Conservation (phyloP, 2,329 filamentous ascomycete species). For the Sporothrix inflata region DNA sequence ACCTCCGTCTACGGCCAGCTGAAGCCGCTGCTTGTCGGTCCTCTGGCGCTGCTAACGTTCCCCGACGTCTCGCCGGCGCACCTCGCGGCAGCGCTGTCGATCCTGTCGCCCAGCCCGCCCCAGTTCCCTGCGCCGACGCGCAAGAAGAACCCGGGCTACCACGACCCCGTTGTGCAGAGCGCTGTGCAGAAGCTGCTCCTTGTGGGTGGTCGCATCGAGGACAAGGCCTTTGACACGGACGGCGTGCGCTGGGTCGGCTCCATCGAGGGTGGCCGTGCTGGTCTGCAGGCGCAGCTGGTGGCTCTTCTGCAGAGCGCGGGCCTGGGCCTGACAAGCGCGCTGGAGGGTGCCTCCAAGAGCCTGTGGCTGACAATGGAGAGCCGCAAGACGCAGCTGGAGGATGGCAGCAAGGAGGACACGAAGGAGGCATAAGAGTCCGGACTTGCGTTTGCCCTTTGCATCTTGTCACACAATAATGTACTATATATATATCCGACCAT, state of each 20-base stretch:
- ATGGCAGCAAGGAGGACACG: constrained; percentile 52
- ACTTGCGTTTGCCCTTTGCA: neutral
- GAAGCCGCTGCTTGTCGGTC: constrained; percentile 77
- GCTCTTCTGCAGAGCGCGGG: constrained; percentile 79
- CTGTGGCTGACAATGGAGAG: constrained; percentile 89
- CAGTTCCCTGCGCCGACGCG: constrained; percentile 78
- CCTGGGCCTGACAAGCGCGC: constrained; percentile 71
- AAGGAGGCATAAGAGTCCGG: neutral
- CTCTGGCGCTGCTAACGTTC: constrained; percentile 77
- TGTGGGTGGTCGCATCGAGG: constrained; percentile 84
- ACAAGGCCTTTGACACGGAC: constrained; percentile 76
- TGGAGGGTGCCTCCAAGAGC: constrained; percentile 79
- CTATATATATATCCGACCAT: constrained; percentile 15
- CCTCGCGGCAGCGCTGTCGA: constrained; percentile 76
- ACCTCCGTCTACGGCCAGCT: constrained; percentile 61
- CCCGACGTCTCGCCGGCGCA: constrained; percentile 83
- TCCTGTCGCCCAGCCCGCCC: constrained; percentile 72
- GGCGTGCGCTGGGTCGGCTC: constrained; percentile 68
- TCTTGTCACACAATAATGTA: constrained; percentile 22
- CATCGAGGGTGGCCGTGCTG: constrained; percentile 80
- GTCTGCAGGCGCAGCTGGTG: constrained; percentile 80
- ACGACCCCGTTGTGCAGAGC: constrained; percentile 77
- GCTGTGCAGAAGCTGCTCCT: constrained; percentile 86
- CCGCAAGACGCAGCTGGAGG: constrained; percentile 77
- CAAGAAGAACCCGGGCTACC: constrained; percentile 75